Evolutionary conservation across 1,139 yeast genomes (phyloP).

Genomic region (Suhomyces maxii): DNA sequence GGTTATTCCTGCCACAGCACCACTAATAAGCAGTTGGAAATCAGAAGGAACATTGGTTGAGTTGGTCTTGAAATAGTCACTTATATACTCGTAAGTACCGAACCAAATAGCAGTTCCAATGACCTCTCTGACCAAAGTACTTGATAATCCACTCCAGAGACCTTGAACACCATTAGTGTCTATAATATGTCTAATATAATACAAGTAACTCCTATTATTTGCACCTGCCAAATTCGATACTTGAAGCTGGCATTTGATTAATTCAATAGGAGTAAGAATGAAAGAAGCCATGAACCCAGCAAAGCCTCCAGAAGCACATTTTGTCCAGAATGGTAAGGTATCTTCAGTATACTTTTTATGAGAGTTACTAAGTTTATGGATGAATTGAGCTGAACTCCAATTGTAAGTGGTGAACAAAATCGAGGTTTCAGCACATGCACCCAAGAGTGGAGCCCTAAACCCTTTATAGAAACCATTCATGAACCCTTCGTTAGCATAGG

Average conservation of each 20-base stretch:
- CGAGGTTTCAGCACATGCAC: conserved; percentile 87
- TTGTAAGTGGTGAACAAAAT: conserved; percentile 66
- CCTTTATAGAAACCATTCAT: conserved; percentile 56
- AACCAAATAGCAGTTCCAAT: conserved; percentile 96
- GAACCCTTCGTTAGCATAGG: conserved; percentile 67
- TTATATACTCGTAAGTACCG: conserved; percentile 73
- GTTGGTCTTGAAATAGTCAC: conserved; percentile 34
- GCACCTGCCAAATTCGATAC: conserved; percentile 53
- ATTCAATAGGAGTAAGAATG: conserved; percentile 84
- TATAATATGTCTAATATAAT: conserved; percentile 47
- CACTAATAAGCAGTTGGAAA: conserved; percentile 64
- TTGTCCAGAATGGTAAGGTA: conserved; percentile 37
- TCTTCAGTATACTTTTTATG: conserved; percentile 9
- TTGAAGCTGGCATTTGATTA: conserved; percentile 85
- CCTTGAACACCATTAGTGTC: conserved; percentile 52
- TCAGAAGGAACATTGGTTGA: conserved; percentile 29
- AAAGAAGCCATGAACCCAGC: conserved; percentile 85
- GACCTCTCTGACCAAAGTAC: conserved; percentile 82
- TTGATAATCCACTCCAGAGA: conserved; percentile 80
- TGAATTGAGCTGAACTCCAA: conserved; percentile 36
- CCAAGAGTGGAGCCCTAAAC: conserved; percentile 74
- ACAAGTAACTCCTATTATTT: conserved; percentile 17
- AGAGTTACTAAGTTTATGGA: conserved; percentile 3
- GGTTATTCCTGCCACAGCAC: conserved; percentile 83
- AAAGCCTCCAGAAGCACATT: conserved; percentile 68